Evolutionary conservation across 2,329 filamentous ascomycete genomes (phyloP), one percentile per base, ranked within the genome.

Genomic region (Trichophyton rubrum): DNA sequence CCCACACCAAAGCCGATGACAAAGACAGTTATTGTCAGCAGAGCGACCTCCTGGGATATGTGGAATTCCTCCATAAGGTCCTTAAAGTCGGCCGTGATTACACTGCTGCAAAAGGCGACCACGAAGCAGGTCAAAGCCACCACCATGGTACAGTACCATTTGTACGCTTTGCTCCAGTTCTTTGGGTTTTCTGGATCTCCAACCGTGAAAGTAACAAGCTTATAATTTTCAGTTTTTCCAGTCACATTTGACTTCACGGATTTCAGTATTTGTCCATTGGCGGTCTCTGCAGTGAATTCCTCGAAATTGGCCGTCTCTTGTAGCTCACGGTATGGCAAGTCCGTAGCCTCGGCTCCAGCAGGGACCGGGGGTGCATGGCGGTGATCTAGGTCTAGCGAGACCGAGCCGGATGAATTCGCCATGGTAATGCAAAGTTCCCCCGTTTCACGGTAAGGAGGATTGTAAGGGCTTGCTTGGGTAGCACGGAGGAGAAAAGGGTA

Each of bases 81-180:
- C 1, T 69, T 75, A 2, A 95, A 77, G 69, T 90, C 87, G 9
- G 89, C 84, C 0, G 90, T 95, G 69, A 95, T 85, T 65, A 95
- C 85, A 58, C 85, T 84, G 56, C 85, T 89, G 24, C 79, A 78
- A 61, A 89, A 83, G 0, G 86, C 85, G 51, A 89, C 86, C 45
- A 88, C 85, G 69, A 90, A 89, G 68, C 86, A 89, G 1, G 86
- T 88, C 22, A 82, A 64, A 1, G 90, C 87, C 0, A 95, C 89
- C 15, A 89, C 84, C 86, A 95, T 90, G 24, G 90, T 96, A 69
- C 83, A 86, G 68, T 86, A 89, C 88, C 89, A 92, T 74, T 91
- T 93, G 72, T 78, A 86, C 0, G 74, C 77, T 72, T 89, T 90
- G 61, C 81, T 83, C 88, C 88, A 93, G 72, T 92, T 93, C 79